Conservation (phyloP, 129 eudicot genomes). For the Flaveria linearis region DNA sequence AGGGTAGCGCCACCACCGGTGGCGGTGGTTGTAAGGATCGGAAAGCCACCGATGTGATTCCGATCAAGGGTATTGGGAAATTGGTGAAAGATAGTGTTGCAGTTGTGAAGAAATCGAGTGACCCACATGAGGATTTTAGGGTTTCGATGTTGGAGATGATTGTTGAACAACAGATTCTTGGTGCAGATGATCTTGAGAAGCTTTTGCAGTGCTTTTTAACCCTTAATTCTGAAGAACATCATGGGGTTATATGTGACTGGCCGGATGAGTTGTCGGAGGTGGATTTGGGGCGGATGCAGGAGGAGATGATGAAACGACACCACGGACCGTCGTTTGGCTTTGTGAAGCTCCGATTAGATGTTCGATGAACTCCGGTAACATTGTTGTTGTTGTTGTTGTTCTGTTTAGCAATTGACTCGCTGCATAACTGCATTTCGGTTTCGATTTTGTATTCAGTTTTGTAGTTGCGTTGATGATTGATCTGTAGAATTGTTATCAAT, state of each 20-base stretch:
- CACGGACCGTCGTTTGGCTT: too few relatives aligned
- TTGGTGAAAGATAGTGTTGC: conserved; percentile 63
- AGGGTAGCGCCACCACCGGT: background rate
- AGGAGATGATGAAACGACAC: too few relatives aligned
- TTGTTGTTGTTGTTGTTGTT: too few relatives aligned
- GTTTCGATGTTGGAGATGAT: conserved; percentile 94
- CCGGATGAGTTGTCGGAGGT: too few relatives aligned
- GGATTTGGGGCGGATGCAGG: too few relatives aligned
- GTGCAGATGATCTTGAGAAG: conserved; percentile 56
- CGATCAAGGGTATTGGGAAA: conserved; percentile 40
- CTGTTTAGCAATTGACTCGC: too few relatives aligned
- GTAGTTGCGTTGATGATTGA: too few relatives aligned
- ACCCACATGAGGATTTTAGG: conserved; percentile 84
- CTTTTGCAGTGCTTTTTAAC: conserved; percentile 64
- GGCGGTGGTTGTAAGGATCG: conserved; percentile 29
- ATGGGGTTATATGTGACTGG: conserved; percentile 53
- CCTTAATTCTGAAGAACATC: conserved; percentile 65
- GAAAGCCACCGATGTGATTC: conserved; percentile 31
- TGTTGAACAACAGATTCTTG: conserved; percentile 65
- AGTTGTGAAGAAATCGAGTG: conserved; percentile 74
- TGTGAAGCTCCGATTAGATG: too few relatives aligned
- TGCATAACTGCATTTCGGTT: too few relatives aligned
- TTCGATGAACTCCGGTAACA: too few relatives aligned
- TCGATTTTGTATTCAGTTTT: too few relatives aligned
- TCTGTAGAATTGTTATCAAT: too few relatives aligned